phyloP scores from a whole-genome alignment of 2,329 filamentous ascomycete species.

The Botryosphaeria dothidea region DNA sequence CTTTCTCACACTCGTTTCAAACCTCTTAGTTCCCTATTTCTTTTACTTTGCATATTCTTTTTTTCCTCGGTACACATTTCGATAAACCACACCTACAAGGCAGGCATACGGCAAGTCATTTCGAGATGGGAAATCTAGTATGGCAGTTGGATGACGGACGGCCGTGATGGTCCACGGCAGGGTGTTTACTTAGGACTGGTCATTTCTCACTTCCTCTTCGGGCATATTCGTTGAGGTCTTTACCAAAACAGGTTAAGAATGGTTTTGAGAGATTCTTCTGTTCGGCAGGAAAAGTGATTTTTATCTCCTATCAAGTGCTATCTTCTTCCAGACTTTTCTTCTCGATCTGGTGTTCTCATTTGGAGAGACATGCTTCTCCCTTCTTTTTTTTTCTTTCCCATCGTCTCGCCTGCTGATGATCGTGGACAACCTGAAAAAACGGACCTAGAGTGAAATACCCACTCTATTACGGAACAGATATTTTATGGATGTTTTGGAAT shows the following conservation, averaged over 20 bases:
- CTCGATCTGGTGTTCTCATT: background rate
- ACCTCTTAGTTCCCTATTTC: too few species aligned
- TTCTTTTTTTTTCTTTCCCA: background rate
- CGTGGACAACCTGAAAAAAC: background rate
- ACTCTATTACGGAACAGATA: background rate
- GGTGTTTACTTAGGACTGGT: too few species aligned
- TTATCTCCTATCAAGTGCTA: background rate
- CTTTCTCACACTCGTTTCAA: background rate
- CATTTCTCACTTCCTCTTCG: constrained; percentile 7
- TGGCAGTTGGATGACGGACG: constrained; percentile 6
- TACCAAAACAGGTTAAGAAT: too few species aligned
- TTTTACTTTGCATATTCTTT: background rate
- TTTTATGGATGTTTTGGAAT: background rate
- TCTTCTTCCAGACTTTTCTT: background rate
- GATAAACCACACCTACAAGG: background rate
- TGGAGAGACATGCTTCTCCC: background rate
- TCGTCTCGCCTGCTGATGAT: background rate
- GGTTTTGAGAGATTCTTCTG: background rate
- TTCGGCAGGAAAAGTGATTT: constrained; percentile 10
- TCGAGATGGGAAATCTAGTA: background rate
- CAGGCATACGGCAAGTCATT: background rate
- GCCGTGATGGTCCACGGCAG: background rate
- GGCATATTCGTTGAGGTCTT: too few species aligned
- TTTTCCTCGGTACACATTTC: constrained; percentile 7
- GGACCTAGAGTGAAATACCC: background rate